phyloP scores from a whole-genome alignment of 805 yeast species.

The Yarrowia alimentaria region DNA sequence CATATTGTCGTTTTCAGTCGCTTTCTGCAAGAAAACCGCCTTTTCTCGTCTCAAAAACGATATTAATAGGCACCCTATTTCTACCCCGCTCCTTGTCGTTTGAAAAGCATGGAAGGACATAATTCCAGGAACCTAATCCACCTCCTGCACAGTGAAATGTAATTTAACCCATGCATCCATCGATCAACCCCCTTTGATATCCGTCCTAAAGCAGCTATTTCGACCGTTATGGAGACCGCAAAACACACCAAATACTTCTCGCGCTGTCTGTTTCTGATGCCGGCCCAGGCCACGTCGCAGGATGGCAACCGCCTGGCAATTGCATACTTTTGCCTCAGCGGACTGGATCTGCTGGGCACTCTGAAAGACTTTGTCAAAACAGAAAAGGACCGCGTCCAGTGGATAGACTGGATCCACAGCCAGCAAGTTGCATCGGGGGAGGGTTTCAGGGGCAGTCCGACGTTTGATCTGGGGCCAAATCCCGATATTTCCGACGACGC shows the following conservation, averaged over 20 bases:
- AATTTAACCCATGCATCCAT: too few relatives aligned
- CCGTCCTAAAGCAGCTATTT: background rate
- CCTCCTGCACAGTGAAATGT: too few relatives aligned
- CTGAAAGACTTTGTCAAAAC: constrained; percentile 38
- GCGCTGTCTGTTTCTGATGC: constrained; percentile 54
- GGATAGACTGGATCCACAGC: constrained; percentile 48
- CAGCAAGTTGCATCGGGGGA: constrained; percentile 45
- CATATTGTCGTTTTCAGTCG: too few relatives aligned
- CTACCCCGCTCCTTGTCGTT: too few relatives aligned
- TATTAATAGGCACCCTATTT: too few relatives aligned
- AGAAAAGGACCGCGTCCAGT: constrained; percentile 37
- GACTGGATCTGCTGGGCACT: constrained; percentile 50
- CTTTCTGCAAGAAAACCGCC: too few relatives aligned
- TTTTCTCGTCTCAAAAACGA: too few relatives aligned
- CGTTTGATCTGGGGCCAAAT: constrained; percentile 43
- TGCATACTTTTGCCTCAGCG: constrained; percentile 67
- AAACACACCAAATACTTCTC: constrained; percentile 44
- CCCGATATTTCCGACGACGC: too few relatives aligned
- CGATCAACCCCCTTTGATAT: background rate
- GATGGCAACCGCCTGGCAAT: constrained; percentile 71
- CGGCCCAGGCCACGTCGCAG: constrained; percentile 54
- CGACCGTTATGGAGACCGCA: background rate
- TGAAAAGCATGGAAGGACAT: too few relatives aligned
- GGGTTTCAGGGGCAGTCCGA: constrained; percentile 61
- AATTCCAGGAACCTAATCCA: too few relatives aligned